These are phyloP conservation scores for Fistulifera solaris DNA, from an alignment of 108 stramenopile genomes.

Conservation along the genomic window DNA sequence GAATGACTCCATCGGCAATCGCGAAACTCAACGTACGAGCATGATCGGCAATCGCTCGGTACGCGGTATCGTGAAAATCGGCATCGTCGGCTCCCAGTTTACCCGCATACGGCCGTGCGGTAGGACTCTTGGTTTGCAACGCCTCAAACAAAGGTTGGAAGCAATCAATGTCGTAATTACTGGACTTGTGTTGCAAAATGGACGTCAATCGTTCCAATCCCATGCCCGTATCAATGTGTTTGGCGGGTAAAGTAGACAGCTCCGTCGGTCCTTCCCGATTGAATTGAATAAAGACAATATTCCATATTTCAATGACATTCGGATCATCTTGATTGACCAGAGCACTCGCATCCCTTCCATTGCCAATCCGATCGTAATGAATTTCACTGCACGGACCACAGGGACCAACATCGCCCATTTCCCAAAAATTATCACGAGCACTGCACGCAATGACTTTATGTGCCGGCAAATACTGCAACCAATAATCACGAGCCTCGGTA, in stretches of 20 bases:
- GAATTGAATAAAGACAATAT: constrained; percentile 94
- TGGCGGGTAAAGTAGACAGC: constrained; percentile 65
- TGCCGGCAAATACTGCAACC: constrained; percentile 59
- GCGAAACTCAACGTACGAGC: constrained; percentile 92
- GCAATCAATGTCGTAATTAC: constrained; percentile 96
- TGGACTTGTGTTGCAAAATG: constrained; percentile 81
- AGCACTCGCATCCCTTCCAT: constrained; percentile 78
- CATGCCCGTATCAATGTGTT: constrained; percentile 99
- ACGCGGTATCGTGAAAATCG: constrained; percentile 89
- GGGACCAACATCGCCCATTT: constrained; percentile 96
- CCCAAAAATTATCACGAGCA: constrained; percentile 98
- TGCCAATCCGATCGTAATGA: constrained; percentile 95
- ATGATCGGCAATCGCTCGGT: constrained; percentile 97
- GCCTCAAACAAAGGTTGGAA: constrained; percentile 78
- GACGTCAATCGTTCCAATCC: constrained; percentile 92
- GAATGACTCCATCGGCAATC: constrained; percentile 94
- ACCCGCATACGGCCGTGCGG: constrained; percentile 62
- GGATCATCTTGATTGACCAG: constrained; percentile 97
- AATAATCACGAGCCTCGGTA: constrained; percentile 77
- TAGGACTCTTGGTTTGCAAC: constrained; percentile 43
- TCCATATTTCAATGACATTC: constrained; percentile 94
- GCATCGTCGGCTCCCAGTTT: constrained; percentile 77
- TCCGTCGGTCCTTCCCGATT: constrained; percentile 67
- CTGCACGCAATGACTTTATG: constrained; percentile 81
- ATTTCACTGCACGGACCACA: constrained; percentile 97